A percentile compares a stretch with the other conserved stretches of the same genome.
Conservation (phyloP, 192 early-diverging fungal genomes). For the Coemansia sp. region DNA sequence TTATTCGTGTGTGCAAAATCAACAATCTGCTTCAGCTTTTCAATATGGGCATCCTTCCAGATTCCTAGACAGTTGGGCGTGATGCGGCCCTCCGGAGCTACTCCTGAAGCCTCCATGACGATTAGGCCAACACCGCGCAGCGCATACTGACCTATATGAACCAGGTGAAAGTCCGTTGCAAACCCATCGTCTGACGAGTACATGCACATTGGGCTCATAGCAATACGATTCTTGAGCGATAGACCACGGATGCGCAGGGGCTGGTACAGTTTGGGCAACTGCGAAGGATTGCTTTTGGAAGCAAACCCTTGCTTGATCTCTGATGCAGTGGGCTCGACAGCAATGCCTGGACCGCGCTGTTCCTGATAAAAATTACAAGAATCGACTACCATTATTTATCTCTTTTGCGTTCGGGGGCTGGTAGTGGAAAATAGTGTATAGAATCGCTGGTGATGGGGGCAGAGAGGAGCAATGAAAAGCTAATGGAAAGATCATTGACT, state of each 20-base stretch:
- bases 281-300: conserved; percentile 6
- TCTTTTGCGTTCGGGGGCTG: background rate
- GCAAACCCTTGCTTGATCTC: conserved; percentile 41
- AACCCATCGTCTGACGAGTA: conserved; percentile 68
- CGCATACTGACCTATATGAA: conserved; percentile 66
- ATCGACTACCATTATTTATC: conserved; percentile 5
- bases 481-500: background rate
- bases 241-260: conserved; percentile 66
- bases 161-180: conserved; percentile 66
- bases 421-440: background rate
- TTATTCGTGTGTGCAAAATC: conserved; percentile 65
- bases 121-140: conserved; percentile 76
- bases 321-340: conserved; percentile 32
- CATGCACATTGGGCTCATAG: conserved; percentile 83
- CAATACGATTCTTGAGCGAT: conserved; percentile 74
- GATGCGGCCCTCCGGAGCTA: conserved; percentile 74
- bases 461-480: background rate
- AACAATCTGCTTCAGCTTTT: conserved; percentile 43
- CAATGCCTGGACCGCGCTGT: conserved; percentile 34
- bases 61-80: conserved; percentile 76
- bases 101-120: conserved; percentile 76
- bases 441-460: background rate
- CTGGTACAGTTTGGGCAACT: conserved; percentile 59
- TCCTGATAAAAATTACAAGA: conserved; percentile 32
- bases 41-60: conserved; percentile 79